Percentiles rank a stretch among this genome's conserved stretches.
These are phyloP conservation scores for Leccinum pellstonianum DNA, from an alignment of 768 basidiomycete species.

Conservation along the genomic window DNA sequence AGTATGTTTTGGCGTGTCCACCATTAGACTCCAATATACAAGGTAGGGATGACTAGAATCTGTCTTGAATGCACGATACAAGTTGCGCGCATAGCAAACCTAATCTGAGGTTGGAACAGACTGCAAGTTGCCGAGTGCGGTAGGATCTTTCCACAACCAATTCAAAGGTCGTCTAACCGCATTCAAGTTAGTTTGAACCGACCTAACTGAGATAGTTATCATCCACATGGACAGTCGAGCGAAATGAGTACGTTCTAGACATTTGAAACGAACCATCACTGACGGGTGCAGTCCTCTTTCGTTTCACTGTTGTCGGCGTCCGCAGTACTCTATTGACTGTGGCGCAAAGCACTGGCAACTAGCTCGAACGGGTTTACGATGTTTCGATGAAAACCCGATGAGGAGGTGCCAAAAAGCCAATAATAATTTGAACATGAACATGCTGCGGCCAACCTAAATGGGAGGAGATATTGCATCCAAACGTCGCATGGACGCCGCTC, in stretches of 20 bases:
- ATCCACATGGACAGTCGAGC: constrained; percentile 6
- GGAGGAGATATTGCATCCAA: background rate
- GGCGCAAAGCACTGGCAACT: background rate
- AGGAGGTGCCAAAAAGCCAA: too few species aligned
- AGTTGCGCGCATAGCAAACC: too few species aligned
- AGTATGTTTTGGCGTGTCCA: too few species aligned
- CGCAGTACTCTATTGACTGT: background rate
- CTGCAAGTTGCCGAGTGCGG: background rate
- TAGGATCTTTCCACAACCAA: background rate
- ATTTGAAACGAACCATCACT: constrained; percentile 10
- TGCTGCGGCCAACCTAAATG: too few species aligned
- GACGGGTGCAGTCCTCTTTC: background rate
- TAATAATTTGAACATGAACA: too few species aligned
- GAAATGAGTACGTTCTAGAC: background rate
- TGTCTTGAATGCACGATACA: too few species aligned
- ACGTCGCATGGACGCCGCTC: background rate
- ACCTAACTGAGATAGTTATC: background rate
- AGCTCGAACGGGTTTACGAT: background rate
- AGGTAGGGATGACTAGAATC: too few species aligned
- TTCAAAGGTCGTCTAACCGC: background rate
- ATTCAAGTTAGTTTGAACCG: background rate
- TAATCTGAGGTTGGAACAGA: too few species aligned
- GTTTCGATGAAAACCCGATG: background rate
- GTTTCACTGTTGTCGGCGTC: background rate
- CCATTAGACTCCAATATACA: too few species aligned